Evolutionary conservation across 176 grass and related monocot genomes (phyloP).

Genomic region (Ampelocalamus luodianensis): DNA sequence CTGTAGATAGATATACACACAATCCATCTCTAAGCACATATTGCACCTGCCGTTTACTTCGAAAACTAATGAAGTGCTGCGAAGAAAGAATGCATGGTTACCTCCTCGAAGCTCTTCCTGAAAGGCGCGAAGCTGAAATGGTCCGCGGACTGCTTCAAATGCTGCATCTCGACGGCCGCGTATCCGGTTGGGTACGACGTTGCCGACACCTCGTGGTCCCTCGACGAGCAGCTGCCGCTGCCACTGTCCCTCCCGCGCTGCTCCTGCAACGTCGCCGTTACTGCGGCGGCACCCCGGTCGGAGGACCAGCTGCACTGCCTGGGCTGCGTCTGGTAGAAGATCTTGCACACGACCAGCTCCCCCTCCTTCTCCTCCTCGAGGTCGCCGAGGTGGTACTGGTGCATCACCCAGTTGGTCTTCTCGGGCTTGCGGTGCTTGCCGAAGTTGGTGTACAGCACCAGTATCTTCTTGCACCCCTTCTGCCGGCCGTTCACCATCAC

Average conservation of each 20-base stretch:
- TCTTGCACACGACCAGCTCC: slow-evolving; percentile 95
- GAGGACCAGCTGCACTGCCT: slow-evolving; percentile 87
- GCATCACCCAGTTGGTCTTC: slow-evolving; percentile 99
- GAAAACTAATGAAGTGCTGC: slow-evolving; percentile 21
- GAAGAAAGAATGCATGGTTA: slow-evolving; percentile 36
- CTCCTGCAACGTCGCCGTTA: slow-evolving; percentile 33
- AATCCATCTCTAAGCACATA: not conserved
- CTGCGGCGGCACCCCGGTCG: slow-evolving; percentile 40
- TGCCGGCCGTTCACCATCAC: slow-evolving; percentile 80
- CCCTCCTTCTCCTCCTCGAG: slow-evolving; percentile 98
- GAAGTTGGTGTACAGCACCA: slow-evolving; percentile 98
- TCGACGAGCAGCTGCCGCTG: slow-evolving; percentile 86
- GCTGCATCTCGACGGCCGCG: slow-evolving; percentile 65
- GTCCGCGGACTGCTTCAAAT: slow-evolving; percentile 67
- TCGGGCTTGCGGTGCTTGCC: slow-evolving; percentile 96
- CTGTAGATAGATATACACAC: not conserved
- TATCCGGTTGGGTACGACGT: slow-evolving; percentile 53
- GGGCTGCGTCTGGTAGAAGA: slow-evolving; percentile 98
- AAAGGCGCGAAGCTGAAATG: slow-evolving; percentile 89
- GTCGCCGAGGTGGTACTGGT: slow-evolving; percentile 98
- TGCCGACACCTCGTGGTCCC: slow-evolving; percentile 62
- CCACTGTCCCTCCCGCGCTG: slow-evolving; percentile 80
- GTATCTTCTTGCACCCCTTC: slow-evolving; percentile 99
- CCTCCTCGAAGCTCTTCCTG: slow-evolving; percentile 91
- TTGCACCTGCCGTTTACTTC: not conserved